These are phyloP conservation scores for Acanthochlamys bracteata DNA, from an alignment of 106 monocot genomes.

Conservation along the genomic window DNA sequence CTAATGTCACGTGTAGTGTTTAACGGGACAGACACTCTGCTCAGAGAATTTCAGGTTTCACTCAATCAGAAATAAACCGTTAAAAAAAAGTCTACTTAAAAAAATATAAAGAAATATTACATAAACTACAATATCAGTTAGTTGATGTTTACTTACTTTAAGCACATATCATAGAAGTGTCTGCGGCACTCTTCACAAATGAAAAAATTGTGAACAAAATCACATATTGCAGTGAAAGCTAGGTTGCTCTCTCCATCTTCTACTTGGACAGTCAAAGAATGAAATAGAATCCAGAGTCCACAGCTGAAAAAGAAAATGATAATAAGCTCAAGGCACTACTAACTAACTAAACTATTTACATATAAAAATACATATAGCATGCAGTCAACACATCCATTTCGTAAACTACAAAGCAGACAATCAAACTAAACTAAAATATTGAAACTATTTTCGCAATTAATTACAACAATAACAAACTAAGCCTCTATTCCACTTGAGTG, in stretches of 20 bases:
- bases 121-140: not conserved
- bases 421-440: no score
- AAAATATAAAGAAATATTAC: not conserved
- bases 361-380: no score
- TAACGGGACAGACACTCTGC: slow-evolving; percentile 55
- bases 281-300: slow-evolving; percentile 91
- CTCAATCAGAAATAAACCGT: not conserved
- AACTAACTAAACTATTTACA: no score
- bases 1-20: slow-evolving; percentile 54
- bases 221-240: slow-evolving; percentile 67
- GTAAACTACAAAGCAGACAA: no score
- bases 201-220: slow-evolving; percentile 95
- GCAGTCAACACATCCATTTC: no score
- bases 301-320: slow-evolving; percentile 43
- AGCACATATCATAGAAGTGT: slow-evolving; percentile 90
- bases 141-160: slow-evolving; percentile 35
- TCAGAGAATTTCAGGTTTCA: not conserved
- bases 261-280: slow-evolving; percentile 76
- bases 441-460: no score
- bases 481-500: no score
- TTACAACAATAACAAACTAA: no score
- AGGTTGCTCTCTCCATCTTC: slow-evolving; percentile 83
- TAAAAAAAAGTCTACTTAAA: not conserved
- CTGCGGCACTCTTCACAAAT: slow-evolving; percentile 82
- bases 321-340: not conserved